Percentiles rank a stretch among this genome's conserved stretches.
These are phyloP conservation scores for Taiwanofungus camphoratus DNA, from an alignment of 1,284 basidiomycete genomes.

Conservation along the genomic window DNA sequence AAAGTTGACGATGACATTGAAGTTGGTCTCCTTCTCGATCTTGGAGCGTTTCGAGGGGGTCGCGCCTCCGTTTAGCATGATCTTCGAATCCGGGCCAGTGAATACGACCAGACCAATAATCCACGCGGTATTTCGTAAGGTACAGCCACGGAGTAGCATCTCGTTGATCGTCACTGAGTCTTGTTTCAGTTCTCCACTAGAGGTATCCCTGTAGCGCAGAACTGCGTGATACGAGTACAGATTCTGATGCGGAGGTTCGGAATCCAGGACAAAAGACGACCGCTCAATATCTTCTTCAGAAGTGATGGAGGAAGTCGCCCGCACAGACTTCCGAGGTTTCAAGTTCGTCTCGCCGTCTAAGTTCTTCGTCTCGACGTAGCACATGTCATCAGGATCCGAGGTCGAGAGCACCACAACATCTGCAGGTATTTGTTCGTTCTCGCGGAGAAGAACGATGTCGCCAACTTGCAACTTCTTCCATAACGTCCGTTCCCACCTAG, in stretches of 20 bases:
- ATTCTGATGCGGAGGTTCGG: conserved; percentile 91
- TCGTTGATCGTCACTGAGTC: conserved; percentile 88
- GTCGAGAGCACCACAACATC: conserved; percentile 90
- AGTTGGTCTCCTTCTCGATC: conserved; percentile 98
- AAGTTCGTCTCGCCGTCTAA: conserved; percentile 97
- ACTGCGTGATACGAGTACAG: conserved; percentile 89
- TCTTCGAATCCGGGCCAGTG: conserved; percentile 95
- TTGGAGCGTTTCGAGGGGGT: conserved; percentile 93
- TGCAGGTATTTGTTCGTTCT: conserved; percentile 95
- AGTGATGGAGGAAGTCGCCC: conserved; percentile 70
- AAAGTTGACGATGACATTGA: conserved; percentile 96
- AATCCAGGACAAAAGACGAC: conserved; percentile 83
- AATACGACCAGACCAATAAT: conserved; percentile 92
- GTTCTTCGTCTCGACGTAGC: conserved; percentile 93
- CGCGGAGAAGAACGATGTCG: conserved; percentile 86
- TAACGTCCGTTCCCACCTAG: conserved; percentile 90
- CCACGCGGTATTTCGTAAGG: conserved; percentile 93
- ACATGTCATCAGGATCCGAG: conserved; percentile 79
- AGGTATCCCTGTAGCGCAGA: conserved; percentile 62
- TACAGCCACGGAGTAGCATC: conserved; percentile 86
- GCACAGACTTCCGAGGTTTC: conserved; percentile 79
- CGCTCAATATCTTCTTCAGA: conserved; percentile 92
- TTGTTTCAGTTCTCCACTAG: conserved; percentile 46
- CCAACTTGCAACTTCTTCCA: conserved; percentile 99
- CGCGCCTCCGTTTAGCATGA: conserved; percentile 93